These are phyloP conservation scores for Pichia occidentalis DNA, from an alignment of 805 yeast genomes.

Conservation along the genomic window DNA sequence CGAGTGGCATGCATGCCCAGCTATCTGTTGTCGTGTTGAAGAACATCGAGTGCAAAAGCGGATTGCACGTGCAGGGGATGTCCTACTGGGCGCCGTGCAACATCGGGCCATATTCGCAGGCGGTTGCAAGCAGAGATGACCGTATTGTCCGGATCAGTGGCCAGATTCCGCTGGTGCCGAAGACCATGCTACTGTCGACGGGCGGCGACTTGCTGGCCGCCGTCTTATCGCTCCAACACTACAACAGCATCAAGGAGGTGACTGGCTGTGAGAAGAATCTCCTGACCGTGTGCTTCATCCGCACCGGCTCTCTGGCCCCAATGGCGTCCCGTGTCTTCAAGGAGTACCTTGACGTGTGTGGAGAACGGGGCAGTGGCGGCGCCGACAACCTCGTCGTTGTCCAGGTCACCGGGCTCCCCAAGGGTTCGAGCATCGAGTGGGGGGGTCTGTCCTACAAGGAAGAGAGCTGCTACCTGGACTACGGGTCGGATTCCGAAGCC, in stretches of 20 bases:
- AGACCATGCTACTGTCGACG: conserved; percentile 47
- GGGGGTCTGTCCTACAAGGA: conserved; percentile 51
- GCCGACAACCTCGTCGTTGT: conserved; percentile 40
- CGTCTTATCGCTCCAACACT: conserved; percentile 66
- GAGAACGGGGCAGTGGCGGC: conserved; percentile 13
- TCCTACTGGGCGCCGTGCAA: conserved; percentile 99
- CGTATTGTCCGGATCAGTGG: conserved; percentile 68
- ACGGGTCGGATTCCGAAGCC: conserved; percentile 33
- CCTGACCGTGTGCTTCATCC: conserved; percentile 50
- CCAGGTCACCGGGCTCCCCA: conserved; percentile 54
- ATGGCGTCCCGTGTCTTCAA: conserved; percentile 40
- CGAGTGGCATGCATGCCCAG: conserved; percentile 36
- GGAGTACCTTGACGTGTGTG: conserved; percentile 26
- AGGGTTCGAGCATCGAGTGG: conserved; percentile 67
- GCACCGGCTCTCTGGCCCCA: conserved; percentile 27
- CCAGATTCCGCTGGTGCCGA: conserved; percentile 81
- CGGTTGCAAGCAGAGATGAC: conserved; percentile 46
- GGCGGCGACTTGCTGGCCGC: conserved; percentile 31
- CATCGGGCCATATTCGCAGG: conserved; percentile 95
- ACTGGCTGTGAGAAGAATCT: conserved; percentile 41
- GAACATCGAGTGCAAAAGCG: conserved; percentile 39
- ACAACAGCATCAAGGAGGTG: conserved; percentile 53
- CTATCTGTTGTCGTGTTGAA: conserved; percentile 53
- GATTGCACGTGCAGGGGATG: conserved; percentile 85
- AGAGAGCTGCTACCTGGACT: conserved; percentile 34